Base-by-base conservation (phyloP, 306 rosid species). In the Castanea crenata region DNA sequence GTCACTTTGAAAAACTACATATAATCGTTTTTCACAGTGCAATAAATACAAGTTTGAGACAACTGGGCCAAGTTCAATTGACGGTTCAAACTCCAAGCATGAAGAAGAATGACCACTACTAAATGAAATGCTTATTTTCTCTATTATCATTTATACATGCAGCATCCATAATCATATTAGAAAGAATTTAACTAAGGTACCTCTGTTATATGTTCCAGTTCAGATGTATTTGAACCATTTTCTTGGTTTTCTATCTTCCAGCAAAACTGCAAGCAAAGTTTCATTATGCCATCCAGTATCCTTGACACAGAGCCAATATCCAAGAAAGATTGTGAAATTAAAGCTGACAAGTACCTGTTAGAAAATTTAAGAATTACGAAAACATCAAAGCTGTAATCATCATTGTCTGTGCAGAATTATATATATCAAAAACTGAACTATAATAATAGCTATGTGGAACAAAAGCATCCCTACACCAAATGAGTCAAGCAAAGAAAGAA, bases 221-320 rank as follows among this genome's bases (percentile, higher is more conserved):
- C 96, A 69, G 95, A 85, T 74, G 99, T 84, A 81, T 92, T 87
- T 81, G 95, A 87, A 68, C 85, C 77, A 80, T 81, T 83, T 76
- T 92, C 95, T 86, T 91, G 98, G 86, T 90, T 95, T 83, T 95
- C 97, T 78, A 93, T 84, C 85, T 84, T 91, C 97, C 96, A 90
- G 87, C 98, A 95, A 85, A 93, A 91, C 72, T 89, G 96, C 81
- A 95, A 90, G 85, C 99, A 95, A 81, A 93, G 98, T 86, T 91
- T 95, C 96, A 95, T 93, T 85, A 93, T 93, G 73, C 98, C 81
- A 81, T 95, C 97, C 80, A 95, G 86, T 84, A 95, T 95, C 92
- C 99, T 93, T 9, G 98, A 95, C 80, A 93, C 95, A 52, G 99
- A 95, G 67, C 99, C 98, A 81, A 95, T 91, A 88, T 93, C 99